Conservation (phyloP, 2,329 filamentous ascomycete species). For the Helminthosporium solani region DNA sequence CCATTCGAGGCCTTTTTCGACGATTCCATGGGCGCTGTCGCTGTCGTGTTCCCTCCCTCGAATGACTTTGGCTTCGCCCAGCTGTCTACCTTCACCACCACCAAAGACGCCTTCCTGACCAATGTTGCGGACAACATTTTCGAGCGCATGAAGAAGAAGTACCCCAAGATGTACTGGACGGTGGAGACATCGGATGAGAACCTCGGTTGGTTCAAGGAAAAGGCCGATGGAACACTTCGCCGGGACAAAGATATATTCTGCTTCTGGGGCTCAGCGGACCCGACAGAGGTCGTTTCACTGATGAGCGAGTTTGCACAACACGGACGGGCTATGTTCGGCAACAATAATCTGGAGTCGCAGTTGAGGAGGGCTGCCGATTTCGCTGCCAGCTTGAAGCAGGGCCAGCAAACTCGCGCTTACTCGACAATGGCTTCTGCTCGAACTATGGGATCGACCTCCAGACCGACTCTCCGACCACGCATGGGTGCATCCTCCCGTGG, state of each 20-base stretch:
- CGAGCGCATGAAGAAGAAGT: conserved; percentile 88
- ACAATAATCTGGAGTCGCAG: conserved; percentile 84
- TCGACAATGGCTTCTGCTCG: conserved; percentile 55
- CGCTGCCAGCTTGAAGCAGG: conserved; percentile 61
- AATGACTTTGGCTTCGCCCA: conserved; percentile 71
- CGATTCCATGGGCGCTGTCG: conserved; percentile 88
- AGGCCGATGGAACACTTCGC: conserved; percentile 88
- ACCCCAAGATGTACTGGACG: conserved; percentile 91
- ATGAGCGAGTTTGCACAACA: conserved; percentile 83
- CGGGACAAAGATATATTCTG: conserved; percentile 87
- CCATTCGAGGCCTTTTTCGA: conserved; percentile 94
- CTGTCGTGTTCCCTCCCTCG: conserved; percentile 76
- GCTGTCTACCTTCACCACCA: conserved; percentile 87
- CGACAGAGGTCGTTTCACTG: conserved; percentile 76
- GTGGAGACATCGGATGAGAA: conserved; percentile 96
- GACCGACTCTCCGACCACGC: conserved; percentile 26
- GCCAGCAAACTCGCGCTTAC: conserved; percentile 67
- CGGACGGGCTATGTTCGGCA: conserved; percentile 82
- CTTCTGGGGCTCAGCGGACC: conserved; percentile 87
- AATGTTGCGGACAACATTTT: conserved; percentile 97
- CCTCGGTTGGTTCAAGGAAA: conserved; percentile 94
- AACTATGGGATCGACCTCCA: conserved; percentile 24
- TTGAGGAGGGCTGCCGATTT: conserved; percentile 75
- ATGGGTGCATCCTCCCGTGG: conserved; percentile 48
- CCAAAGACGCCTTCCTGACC: conserved; percentile 89